Evolutionary conservation across 2,329 filamentous ascomycete genomes (phyloP), one percentile per base, ranked within the genome.

Genomic region (Aspergillus versicolor): DNA sequence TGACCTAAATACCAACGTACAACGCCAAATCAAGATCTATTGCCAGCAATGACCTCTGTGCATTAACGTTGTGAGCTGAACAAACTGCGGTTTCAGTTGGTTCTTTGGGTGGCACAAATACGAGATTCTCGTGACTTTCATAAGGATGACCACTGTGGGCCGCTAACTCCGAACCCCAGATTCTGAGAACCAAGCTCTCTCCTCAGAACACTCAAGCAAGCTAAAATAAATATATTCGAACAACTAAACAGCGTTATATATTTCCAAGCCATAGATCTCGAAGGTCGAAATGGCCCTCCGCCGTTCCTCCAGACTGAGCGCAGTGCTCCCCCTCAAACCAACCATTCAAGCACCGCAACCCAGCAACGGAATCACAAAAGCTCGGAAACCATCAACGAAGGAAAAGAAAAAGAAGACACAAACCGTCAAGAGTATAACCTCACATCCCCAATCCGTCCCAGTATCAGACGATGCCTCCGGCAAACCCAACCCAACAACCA

Each of bases 241-340:
- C 34, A 37, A 8, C 34, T 37, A 37, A 37, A 37, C 34, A 7
- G 34, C 34, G 5, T 9, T 37, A 37, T 37, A 15, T 37, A n/a
- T 37, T 37, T n/a, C 15, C 34, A 37, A 37, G 4, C 5, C 34
- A 37, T n/a, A 37, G 34, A 37, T 37, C 4, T n/a, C 13, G 15
- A 37, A 37, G 12, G 34, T 4, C 34, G 4, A 17, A 21, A 84
- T 84, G 82, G 78, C 81, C 40, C 70, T 83, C 11, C 71, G 82
- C 61, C 79, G 82, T 53, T 84, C 82, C 45, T 71, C 79, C 42
- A 77, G 82, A 44, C 73, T 82, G 32, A 73, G 72, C 48, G 68
- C 71, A 13, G 67, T 65, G 46, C 65, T 59, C 4, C 54, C 65
- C 12, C 57, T 65, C 21, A 61, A 65, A 48, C 41, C 58, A 41